Conservation (phyloP, 306 rosid species). For the Cicer judaicum region DNA sequence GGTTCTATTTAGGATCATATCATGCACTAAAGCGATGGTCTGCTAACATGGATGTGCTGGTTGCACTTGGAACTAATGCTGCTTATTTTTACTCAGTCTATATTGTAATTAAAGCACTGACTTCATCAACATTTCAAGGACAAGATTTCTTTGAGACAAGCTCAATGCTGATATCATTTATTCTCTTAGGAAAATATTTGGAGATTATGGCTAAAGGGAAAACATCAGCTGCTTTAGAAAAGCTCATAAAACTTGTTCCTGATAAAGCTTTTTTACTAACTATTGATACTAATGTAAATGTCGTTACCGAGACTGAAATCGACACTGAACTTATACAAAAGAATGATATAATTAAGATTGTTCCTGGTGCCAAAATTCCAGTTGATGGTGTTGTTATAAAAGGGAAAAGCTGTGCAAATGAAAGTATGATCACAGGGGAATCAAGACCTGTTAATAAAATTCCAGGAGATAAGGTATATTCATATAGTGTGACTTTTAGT, state of each 20-base stretch:
- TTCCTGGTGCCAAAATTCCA: conserved; percentile 87
- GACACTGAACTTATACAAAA: conserved; percentile 81
- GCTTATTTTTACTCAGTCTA: conserved; percentile 93
- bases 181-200: conserved; percentile 87
- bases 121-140: conserved; percentile 78
- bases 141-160: conserved; percentile 97
- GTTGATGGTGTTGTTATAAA: conserved; percentile 80
- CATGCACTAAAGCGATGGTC: conserved; percentile 82
- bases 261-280: conserved; percentile 70
- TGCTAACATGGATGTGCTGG: conserved; percentile 97
- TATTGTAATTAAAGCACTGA: conserved; percentile 66
- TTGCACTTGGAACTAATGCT: conserved; percentile 90
- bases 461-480: conserved; percentile 80
- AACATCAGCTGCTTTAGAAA: conserved; percentile 89
- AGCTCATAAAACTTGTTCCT: conserved; percentile 92
- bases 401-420: conserved; percentile 93
- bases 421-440: conserved; percentile 98
- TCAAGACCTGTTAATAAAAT: conserved; percentile 71
- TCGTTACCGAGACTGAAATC: conserved; percentile 72
- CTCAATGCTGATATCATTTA: conserved; percentile 95
- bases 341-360: conserved; percentile 79
- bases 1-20: conserved; percentile 93
- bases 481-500: not conserved
- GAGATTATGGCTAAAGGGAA: conserved; percentile 96
- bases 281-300: conserved; percentile 65